Conservation (phyloP, 441 rosid species). For the Pelargonium myrrhifolium region DNA sequence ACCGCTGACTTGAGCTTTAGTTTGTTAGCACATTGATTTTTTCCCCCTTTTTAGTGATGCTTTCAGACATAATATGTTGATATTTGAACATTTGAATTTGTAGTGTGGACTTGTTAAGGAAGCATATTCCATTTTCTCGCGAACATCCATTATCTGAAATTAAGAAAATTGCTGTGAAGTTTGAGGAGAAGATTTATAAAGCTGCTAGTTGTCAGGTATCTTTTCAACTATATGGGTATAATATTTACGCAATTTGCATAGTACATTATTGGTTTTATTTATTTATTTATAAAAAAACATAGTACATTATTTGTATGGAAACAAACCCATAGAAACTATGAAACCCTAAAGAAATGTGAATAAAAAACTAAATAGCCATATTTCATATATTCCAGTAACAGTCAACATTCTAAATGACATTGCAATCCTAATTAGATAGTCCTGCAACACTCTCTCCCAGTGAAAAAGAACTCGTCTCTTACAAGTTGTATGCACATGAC, state of each 20-base stretch:
- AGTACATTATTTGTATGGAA: background rate
- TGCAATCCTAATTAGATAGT: no score
- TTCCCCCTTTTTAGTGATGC: conserved; percentile 1
- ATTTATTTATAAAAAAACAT: background rate
- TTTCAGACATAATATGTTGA: conserved; percentile 8
- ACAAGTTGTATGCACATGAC: no score
- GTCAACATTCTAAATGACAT: no score
- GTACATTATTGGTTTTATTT: background rate
- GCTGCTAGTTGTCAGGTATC: conserved; percentile 17
- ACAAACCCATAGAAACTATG: background rate
- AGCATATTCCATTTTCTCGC: conserved; percentile 17
- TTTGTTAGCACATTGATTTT: background rate
- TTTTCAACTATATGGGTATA: background rate
- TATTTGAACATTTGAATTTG: background rate
- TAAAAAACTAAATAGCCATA: background rate
- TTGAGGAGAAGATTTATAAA: conserved; percentile 21
- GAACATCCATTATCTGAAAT: conserved; percentile 18
- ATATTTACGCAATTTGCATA: background rate
- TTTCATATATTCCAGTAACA: no score
- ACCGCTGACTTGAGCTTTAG: background rate
- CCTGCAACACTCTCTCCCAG: no score
- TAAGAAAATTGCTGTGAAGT: conserved; percentile 20
- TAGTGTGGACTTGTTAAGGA: conserved; percentile 22
- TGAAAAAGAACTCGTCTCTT: no score
- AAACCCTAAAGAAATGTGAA: background rate